Evolutionary conservation across 345 rosid species (phyloP).

Genomic region (Rhodamnia rubescens): DNA sequence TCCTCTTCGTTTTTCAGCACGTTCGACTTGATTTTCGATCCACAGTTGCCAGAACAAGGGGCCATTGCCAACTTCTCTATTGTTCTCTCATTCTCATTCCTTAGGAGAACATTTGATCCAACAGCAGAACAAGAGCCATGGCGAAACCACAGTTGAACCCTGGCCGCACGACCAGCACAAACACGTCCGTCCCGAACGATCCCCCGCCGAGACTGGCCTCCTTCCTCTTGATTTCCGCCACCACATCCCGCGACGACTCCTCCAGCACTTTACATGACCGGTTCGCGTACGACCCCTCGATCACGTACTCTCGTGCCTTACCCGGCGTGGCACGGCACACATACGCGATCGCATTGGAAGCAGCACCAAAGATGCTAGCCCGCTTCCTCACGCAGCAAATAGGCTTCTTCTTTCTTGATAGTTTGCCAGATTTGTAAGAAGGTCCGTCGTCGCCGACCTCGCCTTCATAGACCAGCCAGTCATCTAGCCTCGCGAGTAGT

Average conservation of each 20-base stretch:
- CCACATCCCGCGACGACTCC: constrained; percentile 34
- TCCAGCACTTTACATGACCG: constrained; percentile 54
- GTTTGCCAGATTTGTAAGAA: neutral
- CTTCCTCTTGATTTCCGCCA: constrained; percentile 74
- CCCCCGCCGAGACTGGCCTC: constrained; percentile 28
- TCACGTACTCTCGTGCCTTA: constrained; percentile 28
- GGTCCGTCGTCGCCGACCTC: constrained; percentile 8
- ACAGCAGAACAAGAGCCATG: constrained; percentile 61
- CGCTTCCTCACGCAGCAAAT: constrained; percentile 43
- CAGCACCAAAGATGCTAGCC: constrained; percentile 10
- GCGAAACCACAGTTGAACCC: constrained; percentile 58
- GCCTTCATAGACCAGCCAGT: constrained; percentile 66
- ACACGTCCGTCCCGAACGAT: constrained; percentile 61
- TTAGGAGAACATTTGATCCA: constrained; percentile 77
- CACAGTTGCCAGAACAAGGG: neutral
- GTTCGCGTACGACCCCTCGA: constrained; percentile 60
- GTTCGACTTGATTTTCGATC: neutral
- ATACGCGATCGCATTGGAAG: neutral
- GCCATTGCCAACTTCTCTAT: neutral
- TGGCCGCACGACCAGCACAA: constrained; percentile 40
- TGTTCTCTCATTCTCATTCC: neutral
- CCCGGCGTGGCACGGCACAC: constrained; percentile 2
- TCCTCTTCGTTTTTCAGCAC: neutral
- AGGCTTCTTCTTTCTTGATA: constrained; percentile 24
- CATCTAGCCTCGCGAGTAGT: neutral